Conservation (phyloP, 305 asterid genomes). For the Solanum hybrid region DNA sequence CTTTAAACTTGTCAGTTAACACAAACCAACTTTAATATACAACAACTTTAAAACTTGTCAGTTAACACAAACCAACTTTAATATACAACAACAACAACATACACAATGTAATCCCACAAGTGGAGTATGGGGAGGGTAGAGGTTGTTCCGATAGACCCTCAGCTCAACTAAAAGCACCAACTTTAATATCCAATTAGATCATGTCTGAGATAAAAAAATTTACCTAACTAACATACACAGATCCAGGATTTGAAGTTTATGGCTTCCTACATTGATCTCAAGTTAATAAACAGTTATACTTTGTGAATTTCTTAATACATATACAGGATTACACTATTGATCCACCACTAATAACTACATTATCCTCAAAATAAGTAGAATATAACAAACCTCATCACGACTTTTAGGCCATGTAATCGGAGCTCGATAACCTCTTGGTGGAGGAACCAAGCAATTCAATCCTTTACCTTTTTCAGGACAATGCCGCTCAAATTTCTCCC, state of each 20-base stretch:
- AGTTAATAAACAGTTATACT: background rate
- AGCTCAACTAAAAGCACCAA: background rate
- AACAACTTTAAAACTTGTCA: background rate
- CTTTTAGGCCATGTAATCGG: slow-evolving; percentile 87
- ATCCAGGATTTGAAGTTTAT: background rate
- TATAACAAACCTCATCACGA: slow-evolving; percentile 63
- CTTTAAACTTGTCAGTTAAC: background rate
- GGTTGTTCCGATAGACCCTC: background rate
- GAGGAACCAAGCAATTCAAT: slow-evolving; percentile 67
- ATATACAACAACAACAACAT: background rate
- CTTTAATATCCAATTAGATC: background rate
- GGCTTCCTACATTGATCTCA: background rate
- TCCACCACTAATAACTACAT: background rate
- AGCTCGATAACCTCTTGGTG: slow-evolving; percentile 67
- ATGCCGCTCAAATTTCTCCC: slow-evolving; percentile 80
- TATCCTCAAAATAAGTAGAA: background rate
- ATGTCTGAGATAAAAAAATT: background rate
- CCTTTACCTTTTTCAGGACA: slow-evolving; percentile 63
- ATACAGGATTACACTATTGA: background rate
- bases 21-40: background rate
- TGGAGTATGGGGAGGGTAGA: background rate
- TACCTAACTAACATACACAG: background rate
- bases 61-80: background rate
- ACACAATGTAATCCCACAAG: background rate
- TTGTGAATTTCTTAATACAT: background rate